Conservation (phyloP, 2,329 filamentous ascomycete species). For the Clarireedia monteithiana region DNA sequence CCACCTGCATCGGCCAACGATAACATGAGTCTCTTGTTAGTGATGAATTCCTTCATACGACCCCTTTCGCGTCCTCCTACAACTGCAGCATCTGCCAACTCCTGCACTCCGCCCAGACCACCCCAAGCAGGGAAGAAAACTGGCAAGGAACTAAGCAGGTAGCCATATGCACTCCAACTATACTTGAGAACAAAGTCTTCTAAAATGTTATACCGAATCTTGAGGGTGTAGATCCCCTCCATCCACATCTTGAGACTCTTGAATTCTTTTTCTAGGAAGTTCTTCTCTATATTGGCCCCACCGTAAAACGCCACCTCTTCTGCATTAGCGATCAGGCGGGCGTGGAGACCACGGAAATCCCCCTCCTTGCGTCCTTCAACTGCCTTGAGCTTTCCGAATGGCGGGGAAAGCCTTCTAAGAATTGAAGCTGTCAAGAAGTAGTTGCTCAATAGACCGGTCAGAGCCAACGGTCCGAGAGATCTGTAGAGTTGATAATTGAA, state of each 20-base stretch:
- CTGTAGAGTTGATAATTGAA: slow-evolving; percentile 97
- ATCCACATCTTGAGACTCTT: slow-evolving; percentile 92
- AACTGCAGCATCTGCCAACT: slow-evolving; percentile 47
- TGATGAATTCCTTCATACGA: slow-evolving; percentile 98
- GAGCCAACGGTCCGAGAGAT: slow-evolving; percentile 78
- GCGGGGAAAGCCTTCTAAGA: slow-evolving; percentile 79
- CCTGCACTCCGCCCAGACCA: slow-evolving; percentile 66
- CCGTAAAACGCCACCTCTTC: slow-evolving; percentile 98
- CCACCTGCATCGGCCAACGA: slow-evolving; percentile 93
- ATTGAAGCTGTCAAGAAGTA: slow-evolving; percentile 93
- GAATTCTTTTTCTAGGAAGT: slow-evolving; percentile 86
- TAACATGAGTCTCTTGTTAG: slow-evolving; percentile 96
- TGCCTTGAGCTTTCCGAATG: slow-evolving; percentile 93
- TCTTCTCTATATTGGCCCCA: slow-evolving; percentile 89
- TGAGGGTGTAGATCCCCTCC: slow-evolving; percentile 96
- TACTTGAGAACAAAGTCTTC: slow-evolving; percentile 98
- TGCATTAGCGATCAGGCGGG: slow-evolving; percentile 88
- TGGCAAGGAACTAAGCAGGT: slow-evolving; percentile 84
- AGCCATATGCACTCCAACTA: slow-evolving; percentile 96
- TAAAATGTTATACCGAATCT: slow-evolving; percentile 97
- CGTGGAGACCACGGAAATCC: slow-evolving; percentile 86
- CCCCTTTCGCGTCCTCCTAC: slow-evolving; percentile 62
- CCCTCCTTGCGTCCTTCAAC: slow-evolving; percentile 93
- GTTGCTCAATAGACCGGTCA: slow-evolving; percentile 80
- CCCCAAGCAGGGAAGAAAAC: slow-evolving; percentile 94